phyloP scores from a whole-genome alignment of 352 stramenopile genomes.

The Globisporangium nagaii region DNA sequence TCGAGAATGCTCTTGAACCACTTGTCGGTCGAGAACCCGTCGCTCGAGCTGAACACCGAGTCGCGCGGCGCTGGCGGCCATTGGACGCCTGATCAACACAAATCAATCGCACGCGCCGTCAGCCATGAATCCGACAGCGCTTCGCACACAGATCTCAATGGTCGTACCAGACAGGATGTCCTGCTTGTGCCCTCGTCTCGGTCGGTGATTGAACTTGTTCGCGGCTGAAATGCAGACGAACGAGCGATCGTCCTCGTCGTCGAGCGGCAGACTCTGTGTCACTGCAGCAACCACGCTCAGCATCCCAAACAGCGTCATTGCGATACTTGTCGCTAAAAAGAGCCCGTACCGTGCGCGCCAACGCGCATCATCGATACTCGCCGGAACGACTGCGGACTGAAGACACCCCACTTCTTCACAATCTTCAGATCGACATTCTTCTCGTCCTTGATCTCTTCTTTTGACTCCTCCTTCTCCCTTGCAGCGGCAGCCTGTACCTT shows the following conservation, averaged over 20 bases:
- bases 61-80: conserved; percentile 3
- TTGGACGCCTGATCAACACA: not conserved
- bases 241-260: not conserved
- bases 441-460: too few species aligned
- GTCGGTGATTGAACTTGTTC: conserved; percentile 1
- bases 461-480: not conserved
- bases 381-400: not conserved
- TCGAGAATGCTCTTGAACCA: conserved; percentile 4
- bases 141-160: too few species aligned
- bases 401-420: conserved; percentile 2
- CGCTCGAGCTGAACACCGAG: conserved; percentile 11
- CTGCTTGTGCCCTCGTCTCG: not conserved
- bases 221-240: conserved; percentile 7
- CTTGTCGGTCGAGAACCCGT: conserved; percentile 9
- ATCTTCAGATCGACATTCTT: not conserved
- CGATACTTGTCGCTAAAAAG: too few species aligned
- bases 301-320: not conserved
- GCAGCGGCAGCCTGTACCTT: not conserved
- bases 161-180: not conserved
- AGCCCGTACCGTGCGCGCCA: not conserved
- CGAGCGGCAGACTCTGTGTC: not conserved
- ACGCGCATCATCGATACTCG: conserved; percentile 1
- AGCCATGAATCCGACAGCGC: too few species aligned
- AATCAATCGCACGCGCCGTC: too few species aligned
- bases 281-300: not conserved